Conservation (phyloP, 2,329 filamentous ascomycete genomes). For the Delphinella strobiligena region DNA sequence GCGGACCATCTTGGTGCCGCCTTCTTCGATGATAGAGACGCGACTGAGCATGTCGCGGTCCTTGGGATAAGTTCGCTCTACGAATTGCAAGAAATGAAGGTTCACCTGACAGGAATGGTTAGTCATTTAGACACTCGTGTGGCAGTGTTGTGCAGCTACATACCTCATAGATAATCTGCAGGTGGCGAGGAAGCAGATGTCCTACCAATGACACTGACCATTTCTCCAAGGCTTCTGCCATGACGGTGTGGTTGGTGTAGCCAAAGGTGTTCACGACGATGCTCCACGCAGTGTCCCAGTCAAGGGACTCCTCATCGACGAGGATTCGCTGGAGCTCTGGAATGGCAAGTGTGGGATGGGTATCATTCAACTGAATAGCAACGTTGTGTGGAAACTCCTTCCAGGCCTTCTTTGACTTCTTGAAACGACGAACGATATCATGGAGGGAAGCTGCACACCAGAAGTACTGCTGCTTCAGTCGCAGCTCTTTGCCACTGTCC, state of each 20-base stretch:
- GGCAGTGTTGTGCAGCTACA: too few species aligned
- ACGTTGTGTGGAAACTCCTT: conserved; percentile 86
- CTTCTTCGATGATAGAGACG: conserved; percentile 97
- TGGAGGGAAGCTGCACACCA: conserved; percentile 96
- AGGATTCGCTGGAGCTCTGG: conserved; percentile 92
- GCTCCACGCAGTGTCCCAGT: conserved; percentile 86
- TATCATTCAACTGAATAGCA: conserved; percentile 96
- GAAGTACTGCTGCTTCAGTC: conserved; percentile 98
- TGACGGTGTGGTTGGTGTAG: conserved; percentile 97
- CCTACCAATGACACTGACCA: conserved; percentile 92
- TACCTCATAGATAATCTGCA: conserved; percentile 97
- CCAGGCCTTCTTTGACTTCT: conserved; percentile 90
- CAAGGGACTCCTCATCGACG: conserved; percentile 75
- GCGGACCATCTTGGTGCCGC: conserved; percentile 91
- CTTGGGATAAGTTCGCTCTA: conserved; percentile 82
- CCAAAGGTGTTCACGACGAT: conserved; percentile 61
- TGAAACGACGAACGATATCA: conserved; percentile 95
- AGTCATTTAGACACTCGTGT: too few species aligned
- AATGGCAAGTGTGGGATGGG: conserved; percentile 89
- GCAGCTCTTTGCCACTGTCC: conserved; percentile 90
- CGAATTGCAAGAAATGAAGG: conserved; percentile 76
- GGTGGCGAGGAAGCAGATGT: conserved; percentile 81
- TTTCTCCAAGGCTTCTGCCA: conserved; percentile 94
- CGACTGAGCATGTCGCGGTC: conserved; percentile 73
- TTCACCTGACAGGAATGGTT: too few species aligned